Percentiles rank a stretch among this genome's conserved stretches.
These are phyloP conservation scores for Clavariopsis aquatica DNA, from an alignment of 495 filamentous ascomycete species.

Conservation along the genomic window DNA sequence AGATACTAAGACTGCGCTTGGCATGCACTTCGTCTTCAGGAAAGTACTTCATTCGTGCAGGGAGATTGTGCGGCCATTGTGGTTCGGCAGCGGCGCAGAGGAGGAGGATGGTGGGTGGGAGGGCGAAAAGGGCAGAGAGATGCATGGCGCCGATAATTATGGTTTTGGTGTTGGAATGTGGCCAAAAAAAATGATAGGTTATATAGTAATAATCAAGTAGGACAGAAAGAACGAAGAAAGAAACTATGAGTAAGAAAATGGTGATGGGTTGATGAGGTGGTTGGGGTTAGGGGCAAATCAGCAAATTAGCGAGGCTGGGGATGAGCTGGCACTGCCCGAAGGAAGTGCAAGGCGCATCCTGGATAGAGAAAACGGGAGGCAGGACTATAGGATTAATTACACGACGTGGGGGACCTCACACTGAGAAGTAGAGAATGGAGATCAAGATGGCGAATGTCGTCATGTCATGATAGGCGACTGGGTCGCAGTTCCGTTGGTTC, in stretches of 20 bases:
- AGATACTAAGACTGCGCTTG: slow-evolving; percentile 42
- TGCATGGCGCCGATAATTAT: neutral
- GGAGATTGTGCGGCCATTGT: slow-evolving; percentile 49
- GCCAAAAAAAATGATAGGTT: neutral
- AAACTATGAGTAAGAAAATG: slow-evolving; percentile 1
- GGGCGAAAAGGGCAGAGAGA: slow-evolving; percentile 40
- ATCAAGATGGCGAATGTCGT: neutral
- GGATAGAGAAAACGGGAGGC: neutral
- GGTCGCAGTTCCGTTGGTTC: slow-evolving; percentile 10
- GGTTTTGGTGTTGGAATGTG: neutral
- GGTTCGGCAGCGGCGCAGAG: slow-evolving; percentile 39
- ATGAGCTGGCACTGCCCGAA: slow-evolving; percentile 25
- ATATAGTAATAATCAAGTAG: neutral
- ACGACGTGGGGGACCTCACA: too few relatives aligned
- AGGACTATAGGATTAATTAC: too few relatives aligned
- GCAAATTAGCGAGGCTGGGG: slow-evolving; percentile 34
- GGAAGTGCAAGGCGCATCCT: slow-evolving; percentile 16
- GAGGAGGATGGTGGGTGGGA: slow-evolving; percentile 55
- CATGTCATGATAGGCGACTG: neutral
- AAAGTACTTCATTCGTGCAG: slow-evolving; percentile 50
- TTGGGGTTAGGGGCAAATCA: slow-evolving; percentile 14
- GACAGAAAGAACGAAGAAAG: neutral
- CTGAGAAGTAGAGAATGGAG: too few relatives aligned
- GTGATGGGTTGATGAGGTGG: slow-evolving; percentile 21
- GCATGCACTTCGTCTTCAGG: slow-evolving; percentile 45